A percentile compares a stretch with the other conserved stretches of the same genome.
phyloP scores from a whole-genome alignment of 169 alveolate species.

The Theileria luwenshuni region DNA sequence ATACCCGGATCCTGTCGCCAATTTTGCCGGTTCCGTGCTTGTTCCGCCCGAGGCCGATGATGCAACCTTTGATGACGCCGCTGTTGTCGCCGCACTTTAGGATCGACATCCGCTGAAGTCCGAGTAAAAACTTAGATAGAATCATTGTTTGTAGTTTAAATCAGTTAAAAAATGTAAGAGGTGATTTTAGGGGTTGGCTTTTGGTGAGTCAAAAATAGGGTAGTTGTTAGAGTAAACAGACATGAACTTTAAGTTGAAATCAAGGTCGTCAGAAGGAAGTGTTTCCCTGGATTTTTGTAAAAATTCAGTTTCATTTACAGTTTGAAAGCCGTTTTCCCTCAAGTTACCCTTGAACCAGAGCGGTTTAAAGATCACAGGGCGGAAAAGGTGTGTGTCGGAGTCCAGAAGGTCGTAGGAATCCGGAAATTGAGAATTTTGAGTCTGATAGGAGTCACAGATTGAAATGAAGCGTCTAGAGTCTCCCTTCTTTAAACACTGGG shows the following conservation, averaged over 20 bases:
- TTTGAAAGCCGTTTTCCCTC: conserved; percentile 45
- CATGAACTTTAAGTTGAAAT: background rate
- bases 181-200: background rate
- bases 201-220: conserved; percentile 1
- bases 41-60: conserved; percentile 77
- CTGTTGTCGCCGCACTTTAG: conserved; percentile 78
- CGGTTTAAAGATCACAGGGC: conserved; percentile 57
- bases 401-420: conserved; percentile 34
- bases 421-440: conserved; percentile 28
- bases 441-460: conserved; percentile 41
- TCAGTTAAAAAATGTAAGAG: background rate
- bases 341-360: conserved; percentile 64
- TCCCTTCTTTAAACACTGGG: conserved; percentile 56
- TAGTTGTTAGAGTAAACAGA: background rate
- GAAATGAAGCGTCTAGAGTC: conserved; percentile 60
- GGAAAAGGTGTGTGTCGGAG: conserved; percentile 2
- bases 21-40: conserved; percentile 81
- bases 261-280: background rate
- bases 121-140: conserved; percentile 52
- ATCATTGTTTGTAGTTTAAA: conserved; percentile 30
- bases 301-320: conserved; percentile 44
- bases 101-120: conserved; percentile 77
- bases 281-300: conserved; percentile 13
- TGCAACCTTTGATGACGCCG: conserved; percentile 81
- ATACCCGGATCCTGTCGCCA: conserved; percentile 79